These are phyloP conservation scores for Rhododendron kiyosumense DNA, from an alignment of 148 eudicot genomes.

Conservation along the genomic window DNA sequence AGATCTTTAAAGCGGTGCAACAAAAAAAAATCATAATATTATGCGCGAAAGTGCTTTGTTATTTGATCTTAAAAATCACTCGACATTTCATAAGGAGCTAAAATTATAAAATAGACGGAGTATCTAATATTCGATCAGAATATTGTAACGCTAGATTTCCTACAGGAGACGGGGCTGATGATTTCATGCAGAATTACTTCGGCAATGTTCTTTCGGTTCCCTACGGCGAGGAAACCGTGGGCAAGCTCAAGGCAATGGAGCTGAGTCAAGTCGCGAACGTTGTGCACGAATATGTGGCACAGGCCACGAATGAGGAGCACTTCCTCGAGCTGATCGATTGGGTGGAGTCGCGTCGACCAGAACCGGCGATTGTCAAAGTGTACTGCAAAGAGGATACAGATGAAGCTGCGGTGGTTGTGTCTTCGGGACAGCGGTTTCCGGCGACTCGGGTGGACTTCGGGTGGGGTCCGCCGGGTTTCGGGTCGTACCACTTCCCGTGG, in stretches of 20 bases:
- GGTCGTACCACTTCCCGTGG: slow-evolving; percentile 12
- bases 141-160: neutral
- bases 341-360: slow-evolving; percentile 6
- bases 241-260: neutral
- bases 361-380: neutral
- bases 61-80: neutral
- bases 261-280: neutral
- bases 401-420: neutral
- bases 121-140: neutral
- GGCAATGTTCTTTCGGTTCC: slow-evolving; percentile 7
- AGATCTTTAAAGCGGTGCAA: neutral
- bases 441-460: neutral
- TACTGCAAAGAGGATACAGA: neutral
- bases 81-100: neutral
- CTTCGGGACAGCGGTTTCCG: slow-evolving; percentile 2
- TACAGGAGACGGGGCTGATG: neutral
- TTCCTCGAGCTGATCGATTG: slow-evolving; percentile 3
- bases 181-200: neutral
- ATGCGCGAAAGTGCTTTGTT: neutral
- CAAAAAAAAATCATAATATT: no score
- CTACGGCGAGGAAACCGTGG: neutral
- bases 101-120: neutral
- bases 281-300: neutral
- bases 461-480: slow-evolving; percentile 7
- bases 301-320: neutral